Percentiles rank a stretch among this genome's conserved stretches.
Conservation (phyloP, 495 filamentous ascomycete genomes). For the Aspergillus incahuasiensis region DNA sequence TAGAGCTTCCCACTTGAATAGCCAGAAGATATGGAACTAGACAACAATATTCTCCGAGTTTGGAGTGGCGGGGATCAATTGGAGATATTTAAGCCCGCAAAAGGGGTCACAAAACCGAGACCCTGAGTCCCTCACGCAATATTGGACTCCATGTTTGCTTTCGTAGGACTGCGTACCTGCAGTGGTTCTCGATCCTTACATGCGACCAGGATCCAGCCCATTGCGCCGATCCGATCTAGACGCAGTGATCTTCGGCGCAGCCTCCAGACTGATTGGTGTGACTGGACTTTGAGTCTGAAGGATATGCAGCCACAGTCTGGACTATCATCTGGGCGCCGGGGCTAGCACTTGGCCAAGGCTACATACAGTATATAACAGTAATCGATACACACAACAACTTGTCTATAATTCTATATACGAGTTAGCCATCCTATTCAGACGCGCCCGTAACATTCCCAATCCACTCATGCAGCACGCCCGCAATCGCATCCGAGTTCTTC, state of each 20-base stretch:
- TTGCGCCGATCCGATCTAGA: conserved; percentile 1
- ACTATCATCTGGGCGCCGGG: neutral
- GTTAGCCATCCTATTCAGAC: too few species aligned
- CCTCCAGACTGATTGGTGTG: neutral
- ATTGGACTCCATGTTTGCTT: conserved; percentile 3
- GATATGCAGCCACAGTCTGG: neutral
- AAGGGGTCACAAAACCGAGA: neutral
- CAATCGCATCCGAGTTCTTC: conserved; percentile 53
- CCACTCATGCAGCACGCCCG: conserved; percentile 37
- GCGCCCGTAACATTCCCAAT: conserved; percentile 18
- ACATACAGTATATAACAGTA: too few species aligned
- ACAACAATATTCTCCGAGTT: neutral
- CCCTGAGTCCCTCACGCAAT: neutral
- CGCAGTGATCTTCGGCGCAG: neutral
- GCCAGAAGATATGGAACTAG: too few species aligned
- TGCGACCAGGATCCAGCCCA: neutral
- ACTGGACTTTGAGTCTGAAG: neutral
- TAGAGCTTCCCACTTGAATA: neutral
- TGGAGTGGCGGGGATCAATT: neutral
- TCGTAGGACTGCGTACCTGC: conserved; percentile 6
- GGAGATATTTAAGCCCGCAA: neutral
- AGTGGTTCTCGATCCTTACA: neutral
- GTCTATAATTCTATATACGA: too few species aligned
- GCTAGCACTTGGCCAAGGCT: too few species aligned
- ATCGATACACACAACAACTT: too few species aligned